A percentile compares a stretch with the other conserved stretches of the same genome.
phyloP scores from a whole-genome alignment of 352 stramenopile genomes.

The Phytopythium montanum region DNA sequence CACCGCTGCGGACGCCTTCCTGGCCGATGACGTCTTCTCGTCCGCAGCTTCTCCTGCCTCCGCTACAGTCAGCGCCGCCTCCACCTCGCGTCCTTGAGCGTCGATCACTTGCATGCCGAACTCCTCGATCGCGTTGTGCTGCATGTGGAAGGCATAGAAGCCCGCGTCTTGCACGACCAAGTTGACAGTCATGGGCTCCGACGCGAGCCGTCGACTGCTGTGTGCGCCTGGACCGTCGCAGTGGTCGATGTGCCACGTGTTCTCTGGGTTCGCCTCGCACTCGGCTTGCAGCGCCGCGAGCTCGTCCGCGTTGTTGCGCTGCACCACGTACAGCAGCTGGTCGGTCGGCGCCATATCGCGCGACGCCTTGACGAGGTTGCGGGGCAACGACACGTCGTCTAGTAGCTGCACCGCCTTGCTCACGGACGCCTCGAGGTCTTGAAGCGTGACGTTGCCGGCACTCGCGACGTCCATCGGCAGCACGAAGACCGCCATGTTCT shows the following conservation, averaged over 20 bases:
- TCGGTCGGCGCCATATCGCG: conserved; percentile 37
- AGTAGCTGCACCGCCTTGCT: conserved; percentile 18
- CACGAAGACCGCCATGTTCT: conserved; percentile 43
- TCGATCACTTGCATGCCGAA: conserved; percentile 35
- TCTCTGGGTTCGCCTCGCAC: conserved; percentile 33
- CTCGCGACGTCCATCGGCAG: conserved; percentile 24
- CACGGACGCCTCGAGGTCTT: conserved; percentile 23
- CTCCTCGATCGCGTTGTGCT: conserved; percentile 44
- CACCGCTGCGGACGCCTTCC: conserved; percentile 23
- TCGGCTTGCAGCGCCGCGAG: conserved; percentile 25
- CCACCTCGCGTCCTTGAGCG: conserved; percentile 12
- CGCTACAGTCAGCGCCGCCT: conserved; percentile 15
- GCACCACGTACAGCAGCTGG: conserved; percentile 38
- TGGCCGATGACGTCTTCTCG: conserved; percentile 9
- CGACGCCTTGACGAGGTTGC: conserved; percentile 37
- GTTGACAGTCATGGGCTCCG: conserved; percentile 34
- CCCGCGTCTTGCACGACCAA: conserved; percentile 26
- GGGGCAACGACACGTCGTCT: conserved; percentile 34
- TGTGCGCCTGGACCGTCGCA: conserved; percentile 35
- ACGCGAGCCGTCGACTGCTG: conserved; percentile 18
- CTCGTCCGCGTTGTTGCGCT: conserved; percentile 42
- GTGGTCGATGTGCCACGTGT: conserved; percentile 48
- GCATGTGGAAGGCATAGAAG: conserved; percentile 44
- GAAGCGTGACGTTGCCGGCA: conserved; percentile 12
- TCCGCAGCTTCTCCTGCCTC: conserved; percentile 16